Base-by-base conservation (phyloP, 768 basidiomycete species). In the Pulveroboletus ravenelii region DNA sequence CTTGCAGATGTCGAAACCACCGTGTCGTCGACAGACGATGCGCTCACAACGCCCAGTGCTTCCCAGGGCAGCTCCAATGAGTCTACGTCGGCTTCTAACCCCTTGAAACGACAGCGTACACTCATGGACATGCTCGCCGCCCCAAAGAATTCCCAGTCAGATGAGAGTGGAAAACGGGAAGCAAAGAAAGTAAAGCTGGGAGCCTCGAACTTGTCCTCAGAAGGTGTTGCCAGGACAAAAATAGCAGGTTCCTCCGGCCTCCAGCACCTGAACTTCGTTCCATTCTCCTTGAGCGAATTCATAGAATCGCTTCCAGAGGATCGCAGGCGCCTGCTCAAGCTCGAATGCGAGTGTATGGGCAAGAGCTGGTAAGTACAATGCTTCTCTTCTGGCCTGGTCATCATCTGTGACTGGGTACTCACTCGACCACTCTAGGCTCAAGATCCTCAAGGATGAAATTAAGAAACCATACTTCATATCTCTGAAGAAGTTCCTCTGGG, bases 301-400 rank as follows among this genome's bases (percentile, higher is more conserved):
- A 56, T 70, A 36, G 76, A 74, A 4, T 75, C 79, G 5, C 64
- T 88, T 42, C 72, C 78, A 9, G 80, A 81, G 17, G 79, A 85
- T 47, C 74, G 83, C 57, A 78, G 69, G 47, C 64, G 72, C 15
- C 68, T 89, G 14, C 75, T 92, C 34, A 65, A 69, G 36, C 77
- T 92, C 18, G 89, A 91, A 65, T 81, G 80, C 57, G 80, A 84
- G 38, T 77, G 76, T n/a, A 79, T 91, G 77, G 82, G 83, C 18
- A 81, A 80, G 63, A 84, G 82, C 57, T 88, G 87, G 86, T 83
- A 12, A 52, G 66, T 39, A 30, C 38, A 25, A 18, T 18, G 31
- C 5, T 37, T 32, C 35, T 18, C 41, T 31, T 46, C 45, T 30
- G 41, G 35, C 20, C 5, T 31, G 27, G 40, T 27, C 12, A 15